Evolutionary conservation across 192 early-diverging fungal genomes (phyloP), one percentile per base, ranked within the genome.

Genomic region (Gryganskiella cystojenkinii): DNA sequence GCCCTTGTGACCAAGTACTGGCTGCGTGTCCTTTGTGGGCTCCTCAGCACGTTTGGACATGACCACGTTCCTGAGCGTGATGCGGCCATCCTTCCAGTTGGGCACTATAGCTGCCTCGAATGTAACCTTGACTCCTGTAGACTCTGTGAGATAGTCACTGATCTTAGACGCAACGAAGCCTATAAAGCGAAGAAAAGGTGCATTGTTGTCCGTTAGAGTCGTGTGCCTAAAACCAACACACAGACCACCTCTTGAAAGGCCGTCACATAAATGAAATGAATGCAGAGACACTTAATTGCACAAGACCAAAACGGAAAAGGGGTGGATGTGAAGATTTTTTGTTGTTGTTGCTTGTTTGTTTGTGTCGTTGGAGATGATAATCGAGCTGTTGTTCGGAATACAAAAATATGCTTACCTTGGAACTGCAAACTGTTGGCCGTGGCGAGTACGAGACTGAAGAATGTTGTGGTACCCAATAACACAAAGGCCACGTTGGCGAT

Each of bases 81-180:
- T 96, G 9, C 88, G 86, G 11, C 96, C 96, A 22, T 91, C 88
- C 46, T 92, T 87, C 98, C 98, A 99, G 34, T 92, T 91, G 0
- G 98, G 98, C 6, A 94, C 89, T 55, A 98, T 95, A 4, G 94
- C 95, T 4, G 93, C 91, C 52, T 97, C 96, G 66, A 98, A 97
- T 3, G 86, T 88, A 20, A 99, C 90, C 3, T 91, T 89, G 31
- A 90, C 89, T 0, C 96, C 96, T 3, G 95, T 94, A 3, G 88
- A 86, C 6, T 86, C 80, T 4, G 93, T 94, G 0, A 99, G 82
- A 78, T 93, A 95, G 33, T 90, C 82, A 33, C 92, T 85, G 35
- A 99, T 86, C n/a, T 83, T 86, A 62, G 86, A 85, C 14, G 95
- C 91, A 51, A 96, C 83, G 71, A 90, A 95, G 49, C 93, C 93